Evolutionary conservation across 1,139 yeast species (phyloP), one percentile per base, ranked within the genome.

Genomic region (Candida labiduridarum): DNA sequence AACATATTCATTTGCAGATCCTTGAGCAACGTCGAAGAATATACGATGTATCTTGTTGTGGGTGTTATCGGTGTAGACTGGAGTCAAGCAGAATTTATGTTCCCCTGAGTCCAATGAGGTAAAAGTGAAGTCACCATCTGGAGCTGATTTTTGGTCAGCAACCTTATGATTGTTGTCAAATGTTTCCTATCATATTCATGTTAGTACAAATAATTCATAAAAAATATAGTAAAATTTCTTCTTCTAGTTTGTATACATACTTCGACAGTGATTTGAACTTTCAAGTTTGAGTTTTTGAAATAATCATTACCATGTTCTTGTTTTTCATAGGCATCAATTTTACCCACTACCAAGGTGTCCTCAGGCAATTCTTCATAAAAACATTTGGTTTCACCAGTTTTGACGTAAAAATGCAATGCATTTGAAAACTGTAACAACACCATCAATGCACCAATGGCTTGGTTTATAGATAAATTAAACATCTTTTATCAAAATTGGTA

Each of bases 81-180:
- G 81, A 11, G 71, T 72, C 61, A 77, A 67, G 59, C 82, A 77
- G 66, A 77, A 72, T 59, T 69, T 75, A 65, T 77, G 81, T 61
- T 76, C 81, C 52, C 82, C 82, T 15, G 73, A 58, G 44, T 74
- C 81, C 40, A 66, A 62, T 1, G 79, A 72, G 36, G 75, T 72
- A 60, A 74, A 72, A 14, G 78, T 68, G 60, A 76, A 74, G 41
- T 73, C 78, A 19, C 79, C 80, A 45, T 61, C 57, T 19, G 79
- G 66, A 9, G 68, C 54, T 8, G 76, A 70, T 56, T 65, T 74
- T 58, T 76, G 80, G 55, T 65, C 60, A 41, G 71, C 75, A 41
- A 76, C 80, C 53, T 71, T 62, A 55, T 76, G 75, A 63, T 76
- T 71, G 57, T 75, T 76, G 63, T 76, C 80, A 51, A 77, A 77